These are phyloP conservation scores for Pachysandra terminalis DNA, from an alignment of 164 flowering plant genomes.

Conservation along the genomic window DNA sequence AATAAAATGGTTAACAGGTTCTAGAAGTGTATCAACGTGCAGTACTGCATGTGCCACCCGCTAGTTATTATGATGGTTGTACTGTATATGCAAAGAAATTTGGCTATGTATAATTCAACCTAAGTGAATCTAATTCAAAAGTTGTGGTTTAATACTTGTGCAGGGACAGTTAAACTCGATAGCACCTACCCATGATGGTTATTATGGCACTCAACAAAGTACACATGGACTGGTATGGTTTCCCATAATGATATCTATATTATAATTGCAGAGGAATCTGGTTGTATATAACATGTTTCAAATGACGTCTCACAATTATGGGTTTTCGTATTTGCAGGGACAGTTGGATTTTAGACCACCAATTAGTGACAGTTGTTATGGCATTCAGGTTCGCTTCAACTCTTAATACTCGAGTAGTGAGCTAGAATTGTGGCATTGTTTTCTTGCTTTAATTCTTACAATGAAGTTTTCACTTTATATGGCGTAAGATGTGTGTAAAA, in stretches of 20 bases:
- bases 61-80: constrained; percentile 4
- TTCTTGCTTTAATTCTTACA: no score
- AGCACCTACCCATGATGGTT: constrained; percentile 50
- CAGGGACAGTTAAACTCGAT: constrained; percentile 61
- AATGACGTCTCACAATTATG: neutral
- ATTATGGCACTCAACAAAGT: constrained; percentile 55
- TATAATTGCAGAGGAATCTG: neutral
- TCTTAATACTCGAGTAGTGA: no score
- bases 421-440: no score
- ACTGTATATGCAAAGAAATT: no score
- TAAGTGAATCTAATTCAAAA: neutral
- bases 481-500: no score
- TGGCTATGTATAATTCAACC: neutral
- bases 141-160: neutral
- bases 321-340: neutral
- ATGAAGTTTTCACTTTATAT: no score
- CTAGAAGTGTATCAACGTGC: no score
- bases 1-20: no score
- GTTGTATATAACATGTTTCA: neutral
- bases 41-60: no score
- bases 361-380: neutral
- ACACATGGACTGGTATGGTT: constrained; percentile 58
- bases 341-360: neutral
- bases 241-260: neutral
- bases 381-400: neutral